Evolutionary conservation across 1,139 yeast species (phyloP).

Genomic region (Blastobotrys apis): DNA sequence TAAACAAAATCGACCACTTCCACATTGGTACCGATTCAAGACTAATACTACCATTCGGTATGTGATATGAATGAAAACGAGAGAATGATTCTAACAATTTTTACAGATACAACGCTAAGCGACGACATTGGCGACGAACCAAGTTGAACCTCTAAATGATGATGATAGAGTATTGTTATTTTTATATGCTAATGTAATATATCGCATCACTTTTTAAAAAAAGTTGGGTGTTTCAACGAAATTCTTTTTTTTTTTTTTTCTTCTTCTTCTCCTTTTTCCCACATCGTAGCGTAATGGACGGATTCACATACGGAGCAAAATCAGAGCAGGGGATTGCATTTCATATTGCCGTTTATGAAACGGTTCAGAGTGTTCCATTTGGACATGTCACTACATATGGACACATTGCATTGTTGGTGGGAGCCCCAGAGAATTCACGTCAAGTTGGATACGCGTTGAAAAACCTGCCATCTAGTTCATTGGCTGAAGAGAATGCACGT

Average conservation of each 20-base stretch:
- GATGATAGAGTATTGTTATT: conserved; percentile 1
- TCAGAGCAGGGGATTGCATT: conserved; percentile 53
- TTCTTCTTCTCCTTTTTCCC: not conserved
- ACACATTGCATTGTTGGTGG: conserved; percentile 62
- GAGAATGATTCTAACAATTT: not conserved
- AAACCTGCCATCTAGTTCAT: conserved; percentile 37
- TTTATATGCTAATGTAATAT: conserved; percentile 12
- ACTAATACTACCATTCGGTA: conserved; percentile 90
- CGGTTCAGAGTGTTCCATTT: conserved; percentile 52
- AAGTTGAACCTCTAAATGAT: conserved; percentile 84
- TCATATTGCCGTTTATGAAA: conserved; percentile 55
- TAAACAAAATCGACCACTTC: conserved; percentile 99
- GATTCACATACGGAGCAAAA: conserved; percentile 25
- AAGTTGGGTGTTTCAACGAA: not conserved
- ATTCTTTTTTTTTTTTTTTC: not conserved
- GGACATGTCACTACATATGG: conserved; percentile 71
- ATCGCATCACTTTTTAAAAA: conserved; percentile 4
- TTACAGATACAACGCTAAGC: conserved; percentile 87
- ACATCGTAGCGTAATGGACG: not conserved
- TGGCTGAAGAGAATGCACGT: conserved; percentile 20
- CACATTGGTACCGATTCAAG: conserved; percentile 99
- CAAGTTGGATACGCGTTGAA: conserved; percentile 72
- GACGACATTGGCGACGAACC: conserved; percentile 99
- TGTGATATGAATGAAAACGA: conserved; percentile 12
- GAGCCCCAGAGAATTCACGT: conserved; percentile 61